A percentile compares a stretch with the other conserved stretches of the same genome.
These are phyloP conservation scores for Stagonosporopsis tanaceti DNA, from an alignment of 2,329 filamentous ascomycete genomes.

Conservation along the genomic window DNA sequence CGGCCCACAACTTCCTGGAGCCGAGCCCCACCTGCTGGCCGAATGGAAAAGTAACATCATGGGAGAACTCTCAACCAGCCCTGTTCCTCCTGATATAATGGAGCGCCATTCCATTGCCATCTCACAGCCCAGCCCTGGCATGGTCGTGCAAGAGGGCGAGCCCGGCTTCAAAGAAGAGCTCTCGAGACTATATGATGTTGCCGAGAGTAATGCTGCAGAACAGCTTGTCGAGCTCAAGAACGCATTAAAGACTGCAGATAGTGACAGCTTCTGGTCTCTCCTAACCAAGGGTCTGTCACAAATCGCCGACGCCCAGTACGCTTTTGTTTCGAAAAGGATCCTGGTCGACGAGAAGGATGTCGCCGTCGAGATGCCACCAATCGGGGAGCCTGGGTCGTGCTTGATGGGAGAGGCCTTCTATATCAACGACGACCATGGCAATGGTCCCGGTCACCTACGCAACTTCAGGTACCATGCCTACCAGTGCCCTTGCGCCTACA, in stretches of 20 bases:
- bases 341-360: slow-evolving; percentile 65
- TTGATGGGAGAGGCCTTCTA: slow-evolving; percentile 72
- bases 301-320: slow-evolving; percentile 71
- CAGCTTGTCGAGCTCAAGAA: slow-evolving; percentile 67
- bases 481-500: slow-evolving; percentile 70
- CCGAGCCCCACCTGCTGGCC: slow-evolving; percentile 21
- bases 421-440: slow-evolving; percentile 66
- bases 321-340: slow-evolving; percentile 72
- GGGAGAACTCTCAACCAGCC: slow-evolving; percentile 39
- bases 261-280: slow-evolving; percentile 69
- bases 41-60: slow-evolving; percentile 40
- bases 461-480: slow-evolving; percentile 72
- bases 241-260: slow-evolving; percentile 60
- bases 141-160: slow-evolving; percentile 55
- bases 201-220: slow-evolving; percentile 69
- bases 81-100: slow-evolving; percentile 50
- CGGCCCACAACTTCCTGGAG: slow-evolving; percentile 27
- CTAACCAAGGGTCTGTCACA: slow-evolving; percentile 70
- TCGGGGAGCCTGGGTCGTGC: slow-evolving; percentile 68
- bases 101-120: slow-evolving; percentile 55
- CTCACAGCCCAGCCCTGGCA: slow-evolving; percentile 50
- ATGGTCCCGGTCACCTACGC: slow-evolving; percentile 58
- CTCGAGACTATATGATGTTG: slow-evolving; percentile 45
- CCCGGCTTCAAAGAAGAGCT: slow-evolving; percentile 53
- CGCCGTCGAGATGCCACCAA: slow-evolving; percentile 67